These are phyloP conservation scores for Acanthamoeba triangularis DNA, from an alignment of 208 protist genomes.

Conservation along the genomic window DNA sequence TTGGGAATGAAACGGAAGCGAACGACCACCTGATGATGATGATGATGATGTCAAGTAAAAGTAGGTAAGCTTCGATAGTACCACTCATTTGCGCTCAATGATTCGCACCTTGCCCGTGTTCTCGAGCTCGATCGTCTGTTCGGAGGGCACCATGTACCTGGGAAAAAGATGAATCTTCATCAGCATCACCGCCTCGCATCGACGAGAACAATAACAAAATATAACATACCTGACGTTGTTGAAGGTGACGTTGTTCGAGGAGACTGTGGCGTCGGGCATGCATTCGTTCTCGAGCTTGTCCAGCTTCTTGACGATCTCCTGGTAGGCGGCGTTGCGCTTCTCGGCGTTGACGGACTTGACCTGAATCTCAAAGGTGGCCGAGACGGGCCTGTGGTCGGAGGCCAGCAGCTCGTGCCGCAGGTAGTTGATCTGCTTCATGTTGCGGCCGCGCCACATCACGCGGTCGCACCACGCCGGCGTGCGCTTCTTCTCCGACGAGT, in stretches of 20 bases:
- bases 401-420: constrained; percentile 80
- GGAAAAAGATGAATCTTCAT: no score
- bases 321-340: constrained; percentile 77
- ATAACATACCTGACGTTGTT: constrained; percentile 39
- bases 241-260: constrained; percentile 81
- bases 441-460: constrained; percentile 84
- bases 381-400: constrained; percentile 88
- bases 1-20: constrained; percentile 90
- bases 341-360: constrained; percentile 83
- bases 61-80: no score
- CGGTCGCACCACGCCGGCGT: constrained; percentile 92
- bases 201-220: no score
- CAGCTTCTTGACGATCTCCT: constrained; percentile 86
- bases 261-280: constrained; percentile 85
- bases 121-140: constrained; percentile 74
- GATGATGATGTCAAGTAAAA: not conserved
- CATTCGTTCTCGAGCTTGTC: constrained; percentile 89
- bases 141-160: constrained; percentile 41
- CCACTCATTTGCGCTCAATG: no score
- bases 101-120: constrained; percentile 85
- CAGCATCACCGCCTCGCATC: no score
- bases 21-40: constrained; percentile 75
- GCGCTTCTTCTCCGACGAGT: constrained; percentile 76
- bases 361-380: constrained; percentile 75
- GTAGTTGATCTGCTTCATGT: constrained; percentile 76